Evolutionary conservation across 768 basidiomycete genomes (phyloP).

Genomic region (Mycena epipterygia): DNA sequence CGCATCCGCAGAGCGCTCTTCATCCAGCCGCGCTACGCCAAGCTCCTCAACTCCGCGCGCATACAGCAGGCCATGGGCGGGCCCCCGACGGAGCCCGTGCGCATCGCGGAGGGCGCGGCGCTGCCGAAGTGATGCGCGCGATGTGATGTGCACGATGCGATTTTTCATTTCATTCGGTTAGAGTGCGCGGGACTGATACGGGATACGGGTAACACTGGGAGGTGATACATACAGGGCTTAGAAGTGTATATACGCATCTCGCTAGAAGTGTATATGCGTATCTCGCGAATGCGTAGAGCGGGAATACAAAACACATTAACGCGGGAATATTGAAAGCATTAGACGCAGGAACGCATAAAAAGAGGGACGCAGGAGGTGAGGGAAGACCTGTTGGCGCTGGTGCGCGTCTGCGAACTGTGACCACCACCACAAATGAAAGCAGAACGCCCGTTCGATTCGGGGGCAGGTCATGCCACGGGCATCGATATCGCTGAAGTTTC

Average conservation of each 20-base stretch:
- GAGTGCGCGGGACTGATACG: background rate
- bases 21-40: constrained; percentile 91
- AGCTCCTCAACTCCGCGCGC: constrained; percentile 72
- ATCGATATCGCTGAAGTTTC: too few relatives aligned
- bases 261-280: too few relatives aligned
- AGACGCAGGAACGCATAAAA: background rate
- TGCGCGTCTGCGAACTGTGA: background rate
- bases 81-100: constrained; percentile 45
- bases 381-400: background rate
- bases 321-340: background rate
- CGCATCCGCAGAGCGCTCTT: constrained; percentile 82
- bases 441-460: background rate
- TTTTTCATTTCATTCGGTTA: background rate
- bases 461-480: too few relatives aligned
- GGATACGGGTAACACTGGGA: too few relatives aligned
- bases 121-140: constrained; percentile 8
- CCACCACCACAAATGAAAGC: background rate
- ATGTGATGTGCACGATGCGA: background rate
- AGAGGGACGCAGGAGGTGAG: background rate
- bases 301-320: background rate
- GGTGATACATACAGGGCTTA: too few relatives aligned
- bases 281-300: too few relatives aligned
- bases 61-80: constrained; percentile 78
- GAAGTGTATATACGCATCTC: too few relatives aligned
- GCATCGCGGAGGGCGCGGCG: constrained; percentile 1